A percentile compares a stretch with the other conserved stretches of the same genome.
phyloP scores from a whole-genome alignment of 148 eudicot genomes.

The Rhododendron vialii region DNA sequence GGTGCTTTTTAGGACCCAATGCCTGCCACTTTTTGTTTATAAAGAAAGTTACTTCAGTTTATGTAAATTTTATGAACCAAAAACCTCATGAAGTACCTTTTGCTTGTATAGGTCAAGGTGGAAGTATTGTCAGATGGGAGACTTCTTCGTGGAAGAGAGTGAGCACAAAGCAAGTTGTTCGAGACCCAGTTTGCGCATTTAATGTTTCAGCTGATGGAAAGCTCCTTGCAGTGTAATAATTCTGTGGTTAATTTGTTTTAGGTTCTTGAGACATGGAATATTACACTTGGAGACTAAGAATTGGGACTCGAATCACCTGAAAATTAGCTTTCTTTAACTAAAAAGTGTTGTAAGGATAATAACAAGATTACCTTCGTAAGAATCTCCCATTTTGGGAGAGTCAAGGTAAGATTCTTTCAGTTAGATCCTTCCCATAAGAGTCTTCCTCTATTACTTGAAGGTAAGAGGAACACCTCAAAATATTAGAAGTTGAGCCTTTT shows the following conservation, averaged over 20 bases:
- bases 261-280: background rate
- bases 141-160: constrained; percentile 76
- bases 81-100: background rate
- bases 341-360: background rate
- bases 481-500: background rate
- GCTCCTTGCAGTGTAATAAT: constrained; percentile 75
- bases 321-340: background rate
- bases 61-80: background rate
- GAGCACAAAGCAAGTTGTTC: constrained; percentile 47
- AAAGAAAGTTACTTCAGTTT: background rate
- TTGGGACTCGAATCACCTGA: too few relatives aligned
- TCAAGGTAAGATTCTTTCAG: background rate
- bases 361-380: background rate
- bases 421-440: background rate
- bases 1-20: constrained; percentile 32
- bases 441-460: too few relatives aligned
- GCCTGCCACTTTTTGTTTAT: background rate
- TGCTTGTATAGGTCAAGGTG: constrained; percentile 57
- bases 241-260: background rate
- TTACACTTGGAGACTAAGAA: background rate
- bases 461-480: background rate
- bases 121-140: constrained; percentile 64
- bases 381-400: background rate
- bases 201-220: constrained; percentile 81
- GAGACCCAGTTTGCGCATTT: constrained; percentile 74